Base-by-base conservation (phyloP, 2,329 filamentous ascomycete species). In the Lecanoromycetidae sp. region DNA sequence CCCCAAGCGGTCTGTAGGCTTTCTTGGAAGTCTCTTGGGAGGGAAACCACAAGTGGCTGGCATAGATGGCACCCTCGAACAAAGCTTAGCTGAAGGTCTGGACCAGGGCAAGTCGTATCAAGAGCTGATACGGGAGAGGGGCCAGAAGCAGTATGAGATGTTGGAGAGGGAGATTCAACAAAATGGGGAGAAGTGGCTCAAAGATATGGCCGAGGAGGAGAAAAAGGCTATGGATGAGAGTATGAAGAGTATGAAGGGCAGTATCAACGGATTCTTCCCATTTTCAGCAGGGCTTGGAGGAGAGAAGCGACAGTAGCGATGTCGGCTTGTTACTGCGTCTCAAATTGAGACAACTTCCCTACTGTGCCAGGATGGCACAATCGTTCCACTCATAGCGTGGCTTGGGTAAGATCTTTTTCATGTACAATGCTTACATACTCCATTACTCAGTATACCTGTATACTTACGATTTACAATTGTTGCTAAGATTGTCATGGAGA, bases 51-150 rank as follows among this genome's bases (percentile, higher is more conserved):
- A 69, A 57, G 76, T 74, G 57, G 77, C 79, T 74, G 79, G 57
- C 41, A 58, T 56, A 55, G 80, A 84, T 40, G 81, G 85, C 41
- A 65, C n/a, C n/a, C n/a, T 73, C 59, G 82, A 88, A 61, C 73
- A 77, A 53, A 79, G 75, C 56, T 74, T 84, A 1, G 74, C 75
- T 2, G 86, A 94, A 61, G 87, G 84, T 10, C 77, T 91, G 52
- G 80, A 84, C 2, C 81, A 94, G 65, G 91, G 90, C 58, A 98
- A 96, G 76, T 95, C 96, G 86, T 71, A 95, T 55, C 87, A 88
- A 66, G 91, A 98, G 61, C 81, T 94, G 64, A 87, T 91, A 42
- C 80, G 91, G 41, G 91, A 98, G 68, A 77, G 87, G 41, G 91
- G 91, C 27, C 84, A 88, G 68, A 82, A 82, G 63, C 84, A 88